Conservation (phyloP, 495 filamentous ascomycete genomes). For the Aspergillus wentii region DNA sequence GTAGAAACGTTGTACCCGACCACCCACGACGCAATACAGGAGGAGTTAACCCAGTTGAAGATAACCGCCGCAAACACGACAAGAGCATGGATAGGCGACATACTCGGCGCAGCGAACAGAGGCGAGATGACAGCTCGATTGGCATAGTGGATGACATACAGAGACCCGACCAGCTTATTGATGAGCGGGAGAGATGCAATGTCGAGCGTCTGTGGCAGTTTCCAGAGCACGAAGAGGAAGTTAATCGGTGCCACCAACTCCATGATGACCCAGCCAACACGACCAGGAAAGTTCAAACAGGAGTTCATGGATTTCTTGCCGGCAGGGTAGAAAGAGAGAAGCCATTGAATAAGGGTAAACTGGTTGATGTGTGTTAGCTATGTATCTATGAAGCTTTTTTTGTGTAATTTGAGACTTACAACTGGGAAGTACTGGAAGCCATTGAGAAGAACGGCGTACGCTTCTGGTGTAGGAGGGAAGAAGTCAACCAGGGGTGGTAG, state of each 20-base stretch:
- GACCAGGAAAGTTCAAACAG: constrained; percentile 85
- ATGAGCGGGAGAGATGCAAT: constrained; percentile 15
- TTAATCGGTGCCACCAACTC: constrained; percentile 73
- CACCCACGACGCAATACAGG: constrained; percentile 74
- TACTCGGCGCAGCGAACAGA: constrained; percentile 73
- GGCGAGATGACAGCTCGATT: constrained; percentile 84
- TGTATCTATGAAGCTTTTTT: constrained; percentile 2
- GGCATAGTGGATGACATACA: constrained; percentile 68
- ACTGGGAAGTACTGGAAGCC: constrained; percentile 47
- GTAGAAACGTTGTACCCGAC: constrained; percentile 46
- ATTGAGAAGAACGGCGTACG: constrained; percentile 45
- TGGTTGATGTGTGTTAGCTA: constrained; percentile 18
- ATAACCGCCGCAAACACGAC: constrained; percentile 54
- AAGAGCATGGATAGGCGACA: constrained; percentile 76
- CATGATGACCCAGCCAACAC: constrained; percentile 81
- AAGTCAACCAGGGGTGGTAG: constrained; percentile 27
- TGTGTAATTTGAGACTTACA: constrained; percentile 20
- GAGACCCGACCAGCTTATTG: constrained; percentile 28
- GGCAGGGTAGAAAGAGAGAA: constrained; percentile 57
- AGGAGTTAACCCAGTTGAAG: constrained; percentile 80
- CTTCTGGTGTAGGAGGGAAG: constrained; percentile 45
- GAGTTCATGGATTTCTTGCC: constrained; percentile 77
- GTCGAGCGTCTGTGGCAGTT: constrained; percentile 42
- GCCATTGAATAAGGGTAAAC: constrained; percentile 60
- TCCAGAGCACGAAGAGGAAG: constrained; percentile 70